phyloP scores from a whole-genome alignment of 768 basidiomycete genomes.

The Postia placenta region DNA sequence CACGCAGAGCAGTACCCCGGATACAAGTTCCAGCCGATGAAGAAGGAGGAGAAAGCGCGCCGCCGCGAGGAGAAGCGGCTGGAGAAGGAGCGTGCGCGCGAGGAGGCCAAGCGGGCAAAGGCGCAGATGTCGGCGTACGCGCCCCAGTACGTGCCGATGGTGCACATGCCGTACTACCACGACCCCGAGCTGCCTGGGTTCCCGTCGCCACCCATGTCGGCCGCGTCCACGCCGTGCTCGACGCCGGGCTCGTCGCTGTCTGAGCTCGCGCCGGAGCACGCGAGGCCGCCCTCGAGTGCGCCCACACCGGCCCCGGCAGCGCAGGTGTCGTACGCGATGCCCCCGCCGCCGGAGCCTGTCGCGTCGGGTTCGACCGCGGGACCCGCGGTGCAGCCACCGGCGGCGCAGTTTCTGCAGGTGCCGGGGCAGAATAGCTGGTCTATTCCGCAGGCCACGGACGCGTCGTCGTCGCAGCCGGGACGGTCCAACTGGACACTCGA shows the following conservation, averaged over 20 bases:
- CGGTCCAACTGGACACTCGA: no score
- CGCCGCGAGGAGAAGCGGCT: conserved; percentile 3
- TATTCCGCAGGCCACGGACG: no score
- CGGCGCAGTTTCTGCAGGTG: no score
- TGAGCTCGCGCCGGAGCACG: neutral
- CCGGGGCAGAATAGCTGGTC: no score
- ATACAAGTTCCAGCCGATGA: conserved; percentile 22
- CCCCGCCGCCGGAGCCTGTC: neutral
- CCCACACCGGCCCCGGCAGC: neutral
- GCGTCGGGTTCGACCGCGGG: no score
- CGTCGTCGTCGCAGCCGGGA: no score
- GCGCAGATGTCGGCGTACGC: neutral
- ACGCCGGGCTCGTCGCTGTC: neutral
- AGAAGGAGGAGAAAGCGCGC: conserved; percentile 15
- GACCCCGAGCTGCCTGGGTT: neutral
- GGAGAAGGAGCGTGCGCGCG: conserved; percentile 8
- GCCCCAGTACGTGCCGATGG: neutral
- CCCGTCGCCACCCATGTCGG: conserved; percentile 6
- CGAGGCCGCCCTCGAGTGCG: neutral
- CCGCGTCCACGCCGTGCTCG: conserved; percentile 2
- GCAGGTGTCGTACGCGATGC: neutral
- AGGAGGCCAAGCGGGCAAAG: conserved; percentile 7
- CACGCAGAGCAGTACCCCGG: conserved; percentile 19
- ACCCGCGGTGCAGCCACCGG: no score
- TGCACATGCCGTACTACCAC: conserved; percentile 2